These are phyloP conservation scores for Coffea canephora DNA, from an alignment of 257 asterid genomes.

Conservation along the genomic window DNA sequence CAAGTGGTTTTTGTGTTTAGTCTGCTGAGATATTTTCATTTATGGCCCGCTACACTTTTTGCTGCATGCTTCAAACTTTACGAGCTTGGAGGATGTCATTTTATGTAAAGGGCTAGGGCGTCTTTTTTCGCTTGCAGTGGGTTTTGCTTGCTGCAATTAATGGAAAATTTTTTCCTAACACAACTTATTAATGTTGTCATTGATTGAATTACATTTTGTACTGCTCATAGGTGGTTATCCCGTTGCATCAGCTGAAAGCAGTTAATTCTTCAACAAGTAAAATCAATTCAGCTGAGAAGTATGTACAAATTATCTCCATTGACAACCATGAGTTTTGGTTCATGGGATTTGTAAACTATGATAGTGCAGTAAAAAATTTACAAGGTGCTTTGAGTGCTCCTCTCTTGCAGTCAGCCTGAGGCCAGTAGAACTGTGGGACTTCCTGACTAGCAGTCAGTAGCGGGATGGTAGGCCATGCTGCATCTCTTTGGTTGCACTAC, in stretches of 20 bases:
- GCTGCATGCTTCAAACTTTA: not conserved
- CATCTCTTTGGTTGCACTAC: not conserved
- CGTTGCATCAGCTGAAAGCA: constrained; percentile 84
- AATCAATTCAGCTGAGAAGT: constrained; percentile 74
- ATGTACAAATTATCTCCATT: constrained; percentile 76
- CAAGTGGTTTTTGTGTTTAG: not conserved
- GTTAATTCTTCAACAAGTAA: constrained; percentile 80
- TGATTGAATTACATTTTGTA: not conserved
- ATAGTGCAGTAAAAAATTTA: constrained; percentile 68
- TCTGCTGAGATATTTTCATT: not conserved
- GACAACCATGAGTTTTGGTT: constrained; percentile 96
- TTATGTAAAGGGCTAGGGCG: not conserved
- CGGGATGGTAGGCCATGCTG: not conserved
- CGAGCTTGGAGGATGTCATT: not conserved
- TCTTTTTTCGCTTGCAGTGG: not conserved
- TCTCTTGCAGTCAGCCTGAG: not conserved
- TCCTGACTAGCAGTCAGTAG: not conserved
- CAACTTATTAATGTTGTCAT: not conserved
- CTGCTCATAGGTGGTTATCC: constrained; percentile 71
- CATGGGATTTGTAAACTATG: constrained; percentile 84
- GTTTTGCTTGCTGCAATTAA: not conserved
- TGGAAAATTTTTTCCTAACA: not conserved
- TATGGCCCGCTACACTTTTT: not conserved
- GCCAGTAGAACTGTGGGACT: not conserved
- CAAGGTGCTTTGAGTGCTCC: constrained; percentile 40